Conservation (phyloP, 2,329 filamentous ascomycete genomes). For the Colletotrichum orbiculare region DNA sequence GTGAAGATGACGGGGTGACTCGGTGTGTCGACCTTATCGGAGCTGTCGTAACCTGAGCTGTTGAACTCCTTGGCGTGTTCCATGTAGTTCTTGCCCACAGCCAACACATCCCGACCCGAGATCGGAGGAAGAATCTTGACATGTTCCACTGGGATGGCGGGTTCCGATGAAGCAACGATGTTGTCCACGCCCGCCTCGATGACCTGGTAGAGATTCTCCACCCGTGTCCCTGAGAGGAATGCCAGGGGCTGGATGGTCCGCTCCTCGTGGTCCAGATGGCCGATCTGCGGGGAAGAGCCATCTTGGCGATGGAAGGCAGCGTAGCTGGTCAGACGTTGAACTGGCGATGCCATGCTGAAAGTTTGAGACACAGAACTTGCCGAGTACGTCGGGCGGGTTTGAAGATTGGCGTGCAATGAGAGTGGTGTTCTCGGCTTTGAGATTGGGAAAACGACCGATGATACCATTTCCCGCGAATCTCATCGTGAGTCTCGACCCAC, state of each 20-base stretch:
- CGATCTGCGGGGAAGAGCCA: slow-evolving; percentile 8
- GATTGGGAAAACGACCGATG: slow-evolving; percentile 10
- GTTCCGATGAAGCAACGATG: slow-evolving; percentile 47
- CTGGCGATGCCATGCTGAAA: neutral
- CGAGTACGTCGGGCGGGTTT: neutral
- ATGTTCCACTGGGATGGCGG: slow-evolving; percentile 44
- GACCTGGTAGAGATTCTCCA: slow-evolving; percentile 61
- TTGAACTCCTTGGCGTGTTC: slow-evolving; percentile 70
- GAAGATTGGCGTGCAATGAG: neutral
- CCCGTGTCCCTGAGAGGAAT: slow-evolving; percentile 57
- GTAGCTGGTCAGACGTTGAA: slow-evolving; percentile 12
- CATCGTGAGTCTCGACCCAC: slow-evolving; percentile 19
- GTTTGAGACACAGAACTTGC: neutral
- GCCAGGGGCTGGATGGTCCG: slow-evolving; percentile 52
- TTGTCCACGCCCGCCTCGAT: slow-evolving; percentile 57
- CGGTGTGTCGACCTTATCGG: slow-evolving; percentile 63
- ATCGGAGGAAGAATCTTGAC: slow-evolving; percentile 59
- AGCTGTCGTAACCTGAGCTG: slow-evolving; percentile 63
- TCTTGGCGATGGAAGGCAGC: slow-evolving; percentile 4
- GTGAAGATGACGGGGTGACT: slow-evolving; percentile 68
- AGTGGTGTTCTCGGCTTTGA: neutral
- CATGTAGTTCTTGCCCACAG: slow-evolving; percentile 67
- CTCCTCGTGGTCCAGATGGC: slow-evolving; percentile 13
- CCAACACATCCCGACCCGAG: slow-evolving; percentile 61
- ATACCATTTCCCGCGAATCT: slow-evolving; percentile 32